These are phyloP conservation scores for Lodderomyces elongisporus DNA, from an alignment of 1,139 yeast species.

Conservation along the genomic window DNA sequence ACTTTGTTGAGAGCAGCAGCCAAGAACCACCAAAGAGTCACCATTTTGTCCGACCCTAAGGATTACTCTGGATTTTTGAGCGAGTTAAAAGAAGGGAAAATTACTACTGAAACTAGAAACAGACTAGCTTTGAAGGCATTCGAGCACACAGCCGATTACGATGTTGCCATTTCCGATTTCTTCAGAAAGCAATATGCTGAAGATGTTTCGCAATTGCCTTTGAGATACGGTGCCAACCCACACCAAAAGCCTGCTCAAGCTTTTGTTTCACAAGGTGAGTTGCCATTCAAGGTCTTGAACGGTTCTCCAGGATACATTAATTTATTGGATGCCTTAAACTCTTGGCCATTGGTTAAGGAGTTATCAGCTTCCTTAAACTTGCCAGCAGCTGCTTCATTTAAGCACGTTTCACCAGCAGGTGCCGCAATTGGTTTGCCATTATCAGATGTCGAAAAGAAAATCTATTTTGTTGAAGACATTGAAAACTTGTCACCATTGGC, in stretches of 20 bases:
- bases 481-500: slow-evolving; percentile 95
- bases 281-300: slow-evolving; percentile 88
- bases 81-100: slow-evolving; percentile 70
- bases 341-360: slow-evolving; percentile 98
- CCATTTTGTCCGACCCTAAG: slow-evolving; percentile 87
- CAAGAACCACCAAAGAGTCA: slow-evolving; percentile 93
- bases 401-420: slow-evolving; percentile 99
- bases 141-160: slow-evolving; percentile 97
- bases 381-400: slow-evolving; percentile 98
- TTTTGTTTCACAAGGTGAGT: slow-evolving; percentile 74
- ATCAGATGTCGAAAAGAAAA: slow-evolving; percentile 84
- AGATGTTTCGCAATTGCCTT: slow-evolving; percentile 80
- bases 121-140: slow-evolving; percentile 91
- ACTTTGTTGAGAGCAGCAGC: slow-evolving; percentile 97
- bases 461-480: slow-evolving; percentile 91
- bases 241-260: slow-evolving; percentile 99
- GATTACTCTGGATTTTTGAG: slow-evolving; percentile 85
- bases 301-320: slow-evolving; percentile 98
- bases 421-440: slow-evolving; percentile 95
- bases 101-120: slow-evolving; percentile 71
- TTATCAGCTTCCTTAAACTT: slow-evolving; percentile 87
- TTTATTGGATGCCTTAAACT: slow-evolving; percentile 89
- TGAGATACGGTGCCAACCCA: slow-evolving; percentile 98
- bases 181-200: slow-evolving; percentile 97
- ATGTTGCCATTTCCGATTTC: slow-evolving; percentile 90